A percentile compares a stretch with the other conserved stretches of the same genome.
These are phyloP conservation scores for Calonectria hawksworthii DNA, from an alignment of 2,329 filamentous ascomycete species.

Conservation along the genomic window DNA sequence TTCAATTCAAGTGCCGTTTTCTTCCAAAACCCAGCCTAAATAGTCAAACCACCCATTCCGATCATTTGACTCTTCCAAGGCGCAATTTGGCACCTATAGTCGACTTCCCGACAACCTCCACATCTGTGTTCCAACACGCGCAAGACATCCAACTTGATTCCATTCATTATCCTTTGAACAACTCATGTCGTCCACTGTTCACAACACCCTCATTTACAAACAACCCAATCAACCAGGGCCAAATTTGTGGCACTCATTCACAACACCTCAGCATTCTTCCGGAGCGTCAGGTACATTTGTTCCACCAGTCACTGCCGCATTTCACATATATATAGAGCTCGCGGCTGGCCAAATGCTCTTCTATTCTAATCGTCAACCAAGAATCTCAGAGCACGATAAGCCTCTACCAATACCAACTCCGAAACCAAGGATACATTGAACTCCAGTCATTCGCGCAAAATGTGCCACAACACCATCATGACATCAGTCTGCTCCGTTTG, in stretches of 20 bases:
- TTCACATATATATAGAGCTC: neutral
- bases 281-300: too few relatives aligned
- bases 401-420: neutral
- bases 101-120: neutral
- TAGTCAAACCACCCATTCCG: neutral
- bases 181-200: neutral
- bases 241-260: neutral
- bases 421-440: too few relatives aligned
- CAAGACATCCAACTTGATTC: neutral
- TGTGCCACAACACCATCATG: constrained; percentile 14
- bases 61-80: neutral
- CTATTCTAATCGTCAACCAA: neutral
- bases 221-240: neutral
- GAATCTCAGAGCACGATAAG: neutral
- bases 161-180: neutral
- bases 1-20: neutral
- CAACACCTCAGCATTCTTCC: neutral
- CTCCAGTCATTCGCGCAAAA: neutral
- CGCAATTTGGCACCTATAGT: neutral
- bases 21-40: neutral
- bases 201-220: neutral
- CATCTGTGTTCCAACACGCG: neutral
- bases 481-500: neutral
- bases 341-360: neutral
- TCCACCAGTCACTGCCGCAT: neutral